Evolutionary conservation across 495 filamentous ascomycete genomes (phyloP).

Genomic region (Penicillium antarcticum): DNA sequence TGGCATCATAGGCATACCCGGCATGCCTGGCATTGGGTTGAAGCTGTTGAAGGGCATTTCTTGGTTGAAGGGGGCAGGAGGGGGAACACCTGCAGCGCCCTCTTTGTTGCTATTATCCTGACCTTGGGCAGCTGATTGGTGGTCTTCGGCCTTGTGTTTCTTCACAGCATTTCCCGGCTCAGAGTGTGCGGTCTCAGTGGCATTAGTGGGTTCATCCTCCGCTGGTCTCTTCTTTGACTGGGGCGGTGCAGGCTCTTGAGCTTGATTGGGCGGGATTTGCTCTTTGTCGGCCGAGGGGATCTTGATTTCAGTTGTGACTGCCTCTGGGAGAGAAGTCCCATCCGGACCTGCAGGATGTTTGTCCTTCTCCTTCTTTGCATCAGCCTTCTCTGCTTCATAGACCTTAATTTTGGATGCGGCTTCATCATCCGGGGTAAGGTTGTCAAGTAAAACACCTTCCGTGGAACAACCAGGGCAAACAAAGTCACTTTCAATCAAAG

Average conservation of each 20-base stretch:
- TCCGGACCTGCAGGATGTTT: constrained; percentile 38
- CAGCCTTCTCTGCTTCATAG: constrained; percentile 71
- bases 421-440: constrained; percentile 79
- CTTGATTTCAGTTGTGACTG: constrained; percentile 11
- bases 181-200: constrained; percentile 11
- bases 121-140: not conserved
- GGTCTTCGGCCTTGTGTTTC: constrained; percentile 33
- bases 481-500: constrained; percentile 96
- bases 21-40: constrained; percentile 34
- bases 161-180: constrained; percentile 23
- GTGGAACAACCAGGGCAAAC: constrained; percentile 86
- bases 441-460: constrained; percentile 89
- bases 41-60: constrained; percentile 33
- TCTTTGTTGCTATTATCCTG: constrained; percentile 10
- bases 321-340: constrained; percentile 29
- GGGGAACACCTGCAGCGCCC: not conserved
- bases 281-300: constrained; percentile 11
- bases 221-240: constrained; percentile 75
- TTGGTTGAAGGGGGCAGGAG: constrained; percentile 21
- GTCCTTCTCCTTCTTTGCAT: constrained; percentile 60
- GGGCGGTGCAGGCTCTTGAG: constrained; percentile 17
- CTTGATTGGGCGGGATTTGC: constrained; percentile 37
- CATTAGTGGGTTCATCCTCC: constrained; percentile 58
- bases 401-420: constrained; percentile 68
- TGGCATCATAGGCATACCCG: constrained; percentile 37